A percentile compares a stretch with the other conserved stretches of the same genome.
phyloP scores from a whole-genome alignment of 2,329 filamentous ascomycete species.

The Geosmithia putterillii region DNA sequence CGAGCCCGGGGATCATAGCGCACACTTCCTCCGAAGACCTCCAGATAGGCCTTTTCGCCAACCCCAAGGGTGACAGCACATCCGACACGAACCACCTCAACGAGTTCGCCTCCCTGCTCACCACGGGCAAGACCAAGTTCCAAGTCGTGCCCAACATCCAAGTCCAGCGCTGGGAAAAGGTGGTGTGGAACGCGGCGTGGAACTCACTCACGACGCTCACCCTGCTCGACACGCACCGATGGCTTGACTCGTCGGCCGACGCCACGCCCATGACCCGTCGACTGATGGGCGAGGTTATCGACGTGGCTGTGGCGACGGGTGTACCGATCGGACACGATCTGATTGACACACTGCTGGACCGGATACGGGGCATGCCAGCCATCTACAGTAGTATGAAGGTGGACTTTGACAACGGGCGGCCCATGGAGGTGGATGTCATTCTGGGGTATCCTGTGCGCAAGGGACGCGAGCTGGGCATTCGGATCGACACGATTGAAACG shows the following conservation, averaged over 20 bases:
- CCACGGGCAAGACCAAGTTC: slow-evolving; percentile 28
- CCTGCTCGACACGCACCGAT: slow-evolving; percentile 35
- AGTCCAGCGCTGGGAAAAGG: slow-evolving; percentile 44
- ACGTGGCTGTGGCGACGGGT: slow-evolving; percentile 41
- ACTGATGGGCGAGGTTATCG: slow-evolving; percentile 39
- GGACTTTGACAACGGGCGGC: slow-evolving; percentile 54
- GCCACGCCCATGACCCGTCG: slow-evolving; percentile 36
- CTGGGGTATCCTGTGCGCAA: slow-evolving; percentile 58
- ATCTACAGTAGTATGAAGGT: slow-evolving; percentile 48
- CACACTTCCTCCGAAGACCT: slow-evolving; percentile 41
- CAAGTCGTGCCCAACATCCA: slow-evolving; percentile 42
- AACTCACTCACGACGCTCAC: slow-evolving; percentile 48
- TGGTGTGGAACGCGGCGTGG: slow-evolving; percentile 48
- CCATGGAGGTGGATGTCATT: slow-evolving; percentile 61
- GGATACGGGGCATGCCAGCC: slow-evolving; percentile 21
- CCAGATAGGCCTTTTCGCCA: slow-evolving; percentile 40
- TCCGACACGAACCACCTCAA: slow-evolving; percentile 24
- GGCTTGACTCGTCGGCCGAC: slow-evolving; percentile 29
- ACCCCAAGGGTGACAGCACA: slow-evolving; percentile 11
- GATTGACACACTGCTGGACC: slow-evolving; percentile 32
- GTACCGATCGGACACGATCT: slow-evolving; percentile 30
- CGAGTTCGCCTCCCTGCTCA: slow-evolving; percentile 25
- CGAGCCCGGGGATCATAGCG: slow-evolving; percentile 30
- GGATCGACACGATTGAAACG: slow-evolving; percentile 54
- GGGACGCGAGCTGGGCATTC: slow-evolving; percentile 46